Evolutionary conservation across 2,329 filamentous ascomycete species (phyloP), one percentile per base, ranked within the genome.

Genomic region (Clarireedia monteithiana): DNA sequence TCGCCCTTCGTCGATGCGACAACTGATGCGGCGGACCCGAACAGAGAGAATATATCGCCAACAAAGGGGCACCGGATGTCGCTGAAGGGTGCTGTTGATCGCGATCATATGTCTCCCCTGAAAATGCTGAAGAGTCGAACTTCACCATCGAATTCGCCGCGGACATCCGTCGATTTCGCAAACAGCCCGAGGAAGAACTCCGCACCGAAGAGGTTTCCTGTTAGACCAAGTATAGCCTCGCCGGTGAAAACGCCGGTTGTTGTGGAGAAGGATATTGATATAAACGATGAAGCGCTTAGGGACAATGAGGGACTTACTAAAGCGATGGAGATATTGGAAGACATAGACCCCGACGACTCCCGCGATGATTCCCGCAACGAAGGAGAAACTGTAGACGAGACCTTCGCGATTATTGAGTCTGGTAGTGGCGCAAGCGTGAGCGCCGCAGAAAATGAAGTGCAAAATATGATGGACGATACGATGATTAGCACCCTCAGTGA

Each of bases 251-350:
- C 27, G 58, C 65, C 57, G 10, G 39, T 50, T 10, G 44, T 59
- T n/a, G 50, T 54, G 14, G 62, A 65, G 46, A 60, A 51, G 48
- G 62, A 62, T 10, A 48, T 68, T 14, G 60, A 53, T 34, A 64
- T 84, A 20, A 20, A 20, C 20, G 77, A 82, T 53, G 76, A 82
- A 20, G 76, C 76, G 2, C 71, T 84, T 53, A 71, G 72, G 44
- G 74, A 79, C 46, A 83, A 82, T 60, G 75, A 77, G 50, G 80
- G 78, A 2, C 71, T 85, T 40, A 78, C 76, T 63, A 77, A 76
- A 55, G 81, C 81, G 5, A 84, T 85, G 61, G 75, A 80, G 58
- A 84, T 85, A 47, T 80, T 85, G 36, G 83, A 85, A 64, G 81
- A 85, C 63, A 63, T 58, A 1, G 63, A 68, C 46, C 66, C 60